phyloP scores from a whole-genome alignment of 2,329 filamentous ascomycete genomes.

The Fusarium udum region DNA sequence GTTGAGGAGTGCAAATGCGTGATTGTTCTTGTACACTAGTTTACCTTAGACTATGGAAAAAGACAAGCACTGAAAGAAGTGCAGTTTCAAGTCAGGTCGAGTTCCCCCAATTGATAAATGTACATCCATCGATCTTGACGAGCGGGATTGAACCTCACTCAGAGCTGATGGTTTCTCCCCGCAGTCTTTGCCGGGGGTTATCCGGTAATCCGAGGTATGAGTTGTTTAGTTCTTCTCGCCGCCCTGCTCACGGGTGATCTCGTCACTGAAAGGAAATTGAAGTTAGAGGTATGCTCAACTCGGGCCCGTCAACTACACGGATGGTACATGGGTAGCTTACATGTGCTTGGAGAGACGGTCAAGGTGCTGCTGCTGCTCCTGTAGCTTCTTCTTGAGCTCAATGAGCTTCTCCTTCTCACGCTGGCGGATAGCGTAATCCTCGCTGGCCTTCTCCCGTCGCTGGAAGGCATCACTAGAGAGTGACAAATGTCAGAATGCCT shows the following conservation, averaged over 20 bases:
- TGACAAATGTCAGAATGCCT: neutral
- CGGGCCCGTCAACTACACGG: neutral
- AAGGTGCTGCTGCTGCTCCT: constrained; percentile 83
- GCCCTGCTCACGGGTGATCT: constrained; percentile 77
- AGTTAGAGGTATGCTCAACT: constrained; percentile 18
- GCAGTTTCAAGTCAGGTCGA: constrained; percentile 19
- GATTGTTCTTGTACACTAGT: constrained; percentile 53
- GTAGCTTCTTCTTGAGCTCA: constrained; percentile 77
- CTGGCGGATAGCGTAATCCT: constrained; percentile 85
- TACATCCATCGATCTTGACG: constrained; percentile 18
- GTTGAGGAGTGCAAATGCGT: constrained; percentile 37
- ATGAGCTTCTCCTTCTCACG: constrained; percentile 92
- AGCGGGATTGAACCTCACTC: constrained; percentile 26
- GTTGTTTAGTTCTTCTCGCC: constrained; percentile 69
- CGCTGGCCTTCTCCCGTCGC: constrained; percentile 86
- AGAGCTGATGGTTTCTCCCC: constrained; percentile 23
- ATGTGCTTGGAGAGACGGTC: constrained; percentile 88
- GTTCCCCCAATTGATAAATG: constrained; percentile 13
- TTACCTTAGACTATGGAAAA: constrained; percentile 42
- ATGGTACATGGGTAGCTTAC: constrained; percentile 58
- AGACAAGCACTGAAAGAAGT: constrained; percentile 36
- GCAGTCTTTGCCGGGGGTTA: constrained; percentile 30
- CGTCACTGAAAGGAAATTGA: constrained; percentile 64
- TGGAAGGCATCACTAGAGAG: constrained; percentile 83
- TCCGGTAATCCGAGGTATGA: constrained; percentile 28